phyloP scores from a whole-genome alignment of 2,329 filamentous ascomycete genomes.

The Chaetomium olivaceum region DNA sequence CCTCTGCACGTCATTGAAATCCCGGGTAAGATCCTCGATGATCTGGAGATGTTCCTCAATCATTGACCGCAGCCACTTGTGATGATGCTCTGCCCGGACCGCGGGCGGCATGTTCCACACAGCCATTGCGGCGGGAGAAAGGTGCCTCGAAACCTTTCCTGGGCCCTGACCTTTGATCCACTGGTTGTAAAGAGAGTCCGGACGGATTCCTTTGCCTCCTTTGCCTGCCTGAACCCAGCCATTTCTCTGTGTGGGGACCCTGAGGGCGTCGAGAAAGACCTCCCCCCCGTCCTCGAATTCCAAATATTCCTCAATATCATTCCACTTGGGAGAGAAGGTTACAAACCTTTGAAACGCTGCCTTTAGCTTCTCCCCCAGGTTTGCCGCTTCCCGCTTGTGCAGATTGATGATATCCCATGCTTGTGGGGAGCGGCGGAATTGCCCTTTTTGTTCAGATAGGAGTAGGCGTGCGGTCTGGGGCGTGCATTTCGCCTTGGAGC shows the following conservation, averaged over 20 bases:
- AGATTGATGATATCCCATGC: conserved; percentile 47
- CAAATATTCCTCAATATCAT: conserved; percentile 45
- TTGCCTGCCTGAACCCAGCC: conserved; percentile 51
- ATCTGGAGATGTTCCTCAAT: conserved; percentile 51
- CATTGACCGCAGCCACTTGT: conserved; percentile 48
- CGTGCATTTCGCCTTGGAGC: conserved; percentile 60
- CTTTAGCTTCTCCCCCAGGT: conserved; percentile 31
- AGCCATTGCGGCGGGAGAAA: conserved; percentile 32
- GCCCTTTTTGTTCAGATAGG: conserved; percentile 45
- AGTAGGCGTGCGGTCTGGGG: conserved; percentile 49
- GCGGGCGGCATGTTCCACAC: conserved; percentile 56
- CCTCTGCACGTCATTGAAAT: conserved; percentile 46
- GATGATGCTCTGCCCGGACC: conserved; percentile 41
- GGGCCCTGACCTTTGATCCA: conserved; percentile 54
- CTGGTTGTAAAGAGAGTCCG: conserved; percentile 52
- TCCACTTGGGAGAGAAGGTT: conserved; percentile 18
- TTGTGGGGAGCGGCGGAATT: conserved; percentile 37
- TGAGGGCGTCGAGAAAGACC: conserved; percentile 58
- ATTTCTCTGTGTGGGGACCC: conserved; percentile 46
- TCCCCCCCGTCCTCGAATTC: conserved; percentile 55
- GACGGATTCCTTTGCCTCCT: conserved; percentile 45
- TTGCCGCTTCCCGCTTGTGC: conserved; percentile 41
- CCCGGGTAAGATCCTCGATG: conserved; percentile 42
- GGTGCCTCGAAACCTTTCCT: conserved; percentile 43
- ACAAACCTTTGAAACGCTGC: conserved; percentile 26